phyloP scores from a whole-genome alignment of 2,329 filamentous ascomycete species.

The Ceratocystis eucalypticola region DNA sequence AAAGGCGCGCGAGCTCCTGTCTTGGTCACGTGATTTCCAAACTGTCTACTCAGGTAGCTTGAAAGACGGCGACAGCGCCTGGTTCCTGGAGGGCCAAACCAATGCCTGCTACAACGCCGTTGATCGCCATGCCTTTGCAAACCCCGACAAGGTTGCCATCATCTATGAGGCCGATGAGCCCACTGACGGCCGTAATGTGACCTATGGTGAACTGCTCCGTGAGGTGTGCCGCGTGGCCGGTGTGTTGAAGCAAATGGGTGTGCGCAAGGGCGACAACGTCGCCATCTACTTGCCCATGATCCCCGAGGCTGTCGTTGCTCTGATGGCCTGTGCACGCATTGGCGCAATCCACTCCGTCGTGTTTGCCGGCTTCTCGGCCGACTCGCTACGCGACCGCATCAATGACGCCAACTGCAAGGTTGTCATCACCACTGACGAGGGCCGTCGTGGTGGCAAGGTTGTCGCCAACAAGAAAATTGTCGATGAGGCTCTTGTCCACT shows the following conservation, averaged over 20 bases:
- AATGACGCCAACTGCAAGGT: constrained; percentile 82
- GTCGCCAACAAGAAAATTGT: constrained; percentile 99
- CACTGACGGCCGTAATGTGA: constrained; percentile 72
- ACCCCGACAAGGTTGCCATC: constrained; percentile 86
- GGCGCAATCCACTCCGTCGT: constrained; percentile 95
- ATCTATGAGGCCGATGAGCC: constrained; percentile 97
- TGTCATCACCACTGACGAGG: constrained; percentile 94
- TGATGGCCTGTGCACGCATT: constrained; percentile 82
- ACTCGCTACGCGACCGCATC: constrained; percentile 90
- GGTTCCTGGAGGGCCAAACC: constrained; percentile 86
- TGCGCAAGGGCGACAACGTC: constrained; percentile 93
- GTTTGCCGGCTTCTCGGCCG: constrained; percentile 93
- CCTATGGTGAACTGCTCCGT: constrained; percentile 82
- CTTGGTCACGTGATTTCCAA: constrained; percentile 83
- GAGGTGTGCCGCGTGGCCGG: constrained; percentile 81
- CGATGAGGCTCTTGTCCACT: constrained; percentile 92
- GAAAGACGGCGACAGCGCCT: constrained; percentile 68
- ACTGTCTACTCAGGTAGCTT: constrained; percentile 73
- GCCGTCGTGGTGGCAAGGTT: constrained; percentile 91
- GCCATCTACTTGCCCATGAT: constrained; percentile 99
- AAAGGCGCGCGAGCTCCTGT: constrained; percentile 74
- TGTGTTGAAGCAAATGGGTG: constrained; percentile 86
- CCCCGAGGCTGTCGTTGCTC: constrained; percentile 81
- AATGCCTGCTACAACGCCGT: constrained; percentile 98
- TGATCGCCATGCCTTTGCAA: constrained; percentile 88